Percentiles rank a stretch among this genome's conserved stretches.
These are phyloP conservation scores for Colletotrichum karsti DNA, from an alignment of 2,329 filamentous ascomycete genomes.

Conservation along the genomic window DNA sequence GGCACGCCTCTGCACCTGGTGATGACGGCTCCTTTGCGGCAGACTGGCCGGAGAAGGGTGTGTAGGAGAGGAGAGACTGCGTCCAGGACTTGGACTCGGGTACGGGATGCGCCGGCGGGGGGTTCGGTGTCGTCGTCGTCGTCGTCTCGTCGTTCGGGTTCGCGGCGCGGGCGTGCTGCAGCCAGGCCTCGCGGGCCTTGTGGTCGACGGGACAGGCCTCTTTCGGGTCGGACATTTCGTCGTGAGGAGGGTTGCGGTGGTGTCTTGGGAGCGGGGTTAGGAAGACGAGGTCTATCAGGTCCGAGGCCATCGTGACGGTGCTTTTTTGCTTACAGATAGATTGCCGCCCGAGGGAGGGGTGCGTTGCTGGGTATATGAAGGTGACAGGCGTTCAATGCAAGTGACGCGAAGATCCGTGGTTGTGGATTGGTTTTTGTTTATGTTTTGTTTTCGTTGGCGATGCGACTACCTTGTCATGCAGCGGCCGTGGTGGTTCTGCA, in stretches of 20 bases:
- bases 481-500: background rate
- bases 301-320: slow-evolving; percentile 19
- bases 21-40: slow-evolving; percentile 23
- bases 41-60: slow-evolving; percentile 35
- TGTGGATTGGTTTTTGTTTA: background rate
- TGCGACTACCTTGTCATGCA: too few species aligned
- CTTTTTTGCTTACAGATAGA: background rate
- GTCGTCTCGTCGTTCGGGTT: slow-evolving; percentile 48
- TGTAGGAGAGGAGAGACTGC: slow-evolving; percentile 49
- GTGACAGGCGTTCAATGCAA: background rate
- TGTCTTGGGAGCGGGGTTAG: slow-evolving; percentile 2
- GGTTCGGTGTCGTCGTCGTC: slow-evolving; percentile 37
- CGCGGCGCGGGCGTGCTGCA: slow-evolving; percentile 71
- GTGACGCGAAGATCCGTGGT: background rate
- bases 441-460: background rate
- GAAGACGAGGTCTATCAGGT: slow-evolving; percentile 29
- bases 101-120: slow-evolving; percentile 32
- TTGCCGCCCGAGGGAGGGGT: background rate
- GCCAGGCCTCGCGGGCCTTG: slow-evolving; percentile 87
- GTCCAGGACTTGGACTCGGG: slow-evolving; percentile 48
- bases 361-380: background rate
- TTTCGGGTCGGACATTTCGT: slow-evolving; percentile 9
- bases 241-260: background rate
- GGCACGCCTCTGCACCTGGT: slow-evolving; percentile 64
- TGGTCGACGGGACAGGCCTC: slow-evolving; percentile 30